Evolutionary conservation across 2,329 filamentous ascomycete species (phyloP).

Genomic region (Coniella lustricola): DNA sequence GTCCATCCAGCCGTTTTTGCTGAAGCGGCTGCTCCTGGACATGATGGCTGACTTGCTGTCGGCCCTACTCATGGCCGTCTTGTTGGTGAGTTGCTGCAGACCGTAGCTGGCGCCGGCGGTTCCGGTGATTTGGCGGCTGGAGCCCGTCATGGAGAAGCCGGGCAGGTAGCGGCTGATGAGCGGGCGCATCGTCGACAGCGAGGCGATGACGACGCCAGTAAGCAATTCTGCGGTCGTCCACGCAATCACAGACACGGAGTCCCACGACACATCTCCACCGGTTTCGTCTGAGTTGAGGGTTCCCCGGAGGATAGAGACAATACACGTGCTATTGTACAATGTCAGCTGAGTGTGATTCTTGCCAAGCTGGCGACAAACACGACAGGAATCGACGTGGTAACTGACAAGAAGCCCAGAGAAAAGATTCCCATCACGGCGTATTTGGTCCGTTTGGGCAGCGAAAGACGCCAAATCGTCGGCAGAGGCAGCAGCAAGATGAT

Average conservation of each 20-base stretch:
- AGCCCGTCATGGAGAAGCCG: not conserved
- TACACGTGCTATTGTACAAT: not conserved
- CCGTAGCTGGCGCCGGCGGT: not conserved
- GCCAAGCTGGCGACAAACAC: not conserved
- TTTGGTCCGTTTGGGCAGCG: not conserved
- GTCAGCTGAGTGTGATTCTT: not conserved
- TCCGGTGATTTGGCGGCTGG: not conserved
- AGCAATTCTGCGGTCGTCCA: constrained; percentile 8
- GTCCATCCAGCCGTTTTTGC: constrained; percentile 1
- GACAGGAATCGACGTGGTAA: not conserved
- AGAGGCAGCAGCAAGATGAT: constrained; percentile 8
- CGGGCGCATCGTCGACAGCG: constrained; percentile 17
- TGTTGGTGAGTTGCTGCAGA: not conserved
- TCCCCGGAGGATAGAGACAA: constrained; percentile 5
- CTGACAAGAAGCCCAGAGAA: constrained; percentile 7
- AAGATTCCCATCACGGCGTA: constrained; percentile 2
- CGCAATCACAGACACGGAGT: not conserved
- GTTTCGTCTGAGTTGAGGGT: not conserved
- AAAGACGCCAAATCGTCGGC: constrained; percentile 4
- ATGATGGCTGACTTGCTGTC: not conserved
- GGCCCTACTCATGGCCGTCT: not conserved
- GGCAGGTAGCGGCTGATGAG: constrained; percentile 13
- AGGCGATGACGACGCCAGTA: constrained; percentile 3
- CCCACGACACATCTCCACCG: not conserved
- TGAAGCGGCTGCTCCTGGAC: not conserved